Evolutionary conservation across 1,284 basidiomycete genomes (phyloP).

Genomic region (Ustilago esculenta): DNA sequence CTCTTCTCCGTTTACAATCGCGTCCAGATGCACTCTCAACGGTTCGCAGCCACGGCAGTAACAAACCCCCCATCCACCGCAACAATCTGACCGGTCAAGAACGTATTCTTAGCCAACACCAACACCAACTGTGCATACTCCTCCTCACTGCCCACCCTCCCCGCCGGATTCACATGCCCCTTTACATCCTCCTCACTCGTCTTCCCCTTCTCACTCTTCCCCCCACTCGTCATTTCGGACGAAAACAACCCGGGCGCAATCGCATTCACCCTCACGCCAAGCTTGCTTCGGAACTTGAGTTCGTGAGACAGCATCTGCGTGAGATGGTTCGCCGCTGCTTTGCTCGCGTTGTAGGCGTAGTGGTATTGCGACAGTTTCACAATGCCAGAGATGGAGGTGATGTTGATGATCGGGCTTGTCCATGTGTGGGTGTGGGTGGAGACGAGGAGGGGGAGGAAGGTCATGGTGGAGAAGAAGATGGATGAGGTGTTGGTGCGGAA

Average conservation of each 20-base stretch:
- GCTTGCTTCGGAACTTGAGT: slow-evolving; percentile 37
- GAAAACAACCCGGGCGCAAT: slow-evolving; percentile 57
- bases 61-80: slow-evolving; percentile 58
- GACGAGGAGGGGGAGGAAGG: slow-evolving; percentile 55
- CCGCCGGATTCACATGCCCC: slow-evolving; percentile 47
- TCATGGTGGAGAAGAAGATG: slow-evolving; percentile 57
- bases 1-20: neutral
- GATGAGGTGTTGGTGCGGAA: slow-evolving; percentile 47
- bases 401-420: slow-evolving; percentile 46
- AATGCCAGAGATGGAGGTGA: slow-evolving; percentile 48
- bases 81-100: slow-evolving; percentile 53
- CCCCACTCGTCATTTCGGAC: slow-evolving; percentile 51
- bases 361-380: slow-evolving; percentile 49
- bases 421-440: slow-evolving; percentile 9
- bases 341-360: slow-evolving; percentile 59
- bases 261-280: slow-evolving; percentile 49
- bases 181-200: slow-evolving; percentile 23
- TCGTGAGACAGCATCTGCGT: slow-evolving; percentile 57
- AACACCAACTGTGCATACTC: slow-evolving; percentile 55
- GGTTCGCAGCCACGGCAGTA: slow-evolving; percentile 34
- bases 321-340: slow-evolving; percentile 58
- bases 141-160: slow-evolving; percentile 38
- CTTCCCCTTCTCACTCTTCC: slow-evolving; percentile 22
- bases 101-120: slow-evolving; percentile 46
- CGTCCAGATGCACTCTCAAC: slow-evolving; percentile 2